These are phyloP conservation scores for Gaeumannomyces tritici DNA, from an alignment of 2,329 filamentous ascomycete species.

Conservation along the genomic window DNA sequence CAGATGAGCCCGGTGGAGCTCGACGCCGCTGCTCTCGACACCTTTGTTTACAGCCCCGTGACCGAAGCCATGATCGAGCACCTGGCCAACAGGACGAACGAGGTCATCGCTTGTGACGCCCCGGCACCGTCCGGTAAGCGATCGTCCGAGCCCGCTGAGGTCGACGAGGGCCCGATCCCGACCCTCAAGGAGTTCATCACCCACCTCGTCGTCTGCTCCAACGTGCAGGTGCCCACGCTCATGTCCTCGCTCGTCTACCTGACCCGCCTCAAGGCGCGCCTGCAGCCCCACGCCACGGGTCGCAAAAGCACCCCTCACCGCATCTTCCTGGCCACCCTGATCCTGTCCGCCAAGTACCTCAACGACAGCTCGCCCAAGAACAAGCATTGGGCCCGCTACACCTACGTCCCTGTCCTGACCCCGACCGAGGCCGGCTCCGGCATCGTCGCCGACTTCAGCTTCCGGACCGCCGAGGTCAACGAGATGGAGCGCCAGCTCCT, in stretches of 20 bases:
- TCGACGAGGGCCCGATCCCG: constrained; percentile 52
- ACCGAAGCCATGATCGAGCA: constrained; percentile 68
- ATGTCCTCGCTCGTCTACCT: constrained; percentile 98
- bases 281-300: constrained; percentile 91
- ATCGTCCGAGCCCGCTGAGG: neutral
- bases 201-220: constrained; percentile 81
- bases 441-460: constrained; percentile 53
- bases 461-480: constrained; percentile 93
- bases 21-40: constrained; percentile 67
- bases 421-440: constrained; percentile 38
- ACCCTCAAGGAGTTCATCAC: constrained; percentile 85
- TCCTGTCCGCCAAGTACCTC: constrained; percentile 88
- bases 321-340: constrained; percentile 86
- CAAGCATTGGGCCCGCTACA: constrained; percentile 99
- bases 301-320: constrained; percentile 94
- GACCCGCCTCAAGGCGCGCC: constrained; percentile 67
- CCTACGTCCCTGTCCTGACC: constrained; percentile 48
- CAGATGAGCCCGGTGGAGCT: constrained; percentile 42
- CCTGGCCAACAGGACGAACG: constrained; percentile 62
- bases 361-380: constrained; percentile 99
- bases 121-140: constrained; percentile 23
- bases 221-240: constrained; percentile 92
- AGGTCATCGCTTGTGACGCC: constrained; percentile 73
- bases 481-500: constrained; percentile 99
- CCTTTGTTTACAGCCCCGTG: constrained; percentile 72